Conservation (phyloP, 176 grass and related monocot species). For the Oryza punctata region DNA sequence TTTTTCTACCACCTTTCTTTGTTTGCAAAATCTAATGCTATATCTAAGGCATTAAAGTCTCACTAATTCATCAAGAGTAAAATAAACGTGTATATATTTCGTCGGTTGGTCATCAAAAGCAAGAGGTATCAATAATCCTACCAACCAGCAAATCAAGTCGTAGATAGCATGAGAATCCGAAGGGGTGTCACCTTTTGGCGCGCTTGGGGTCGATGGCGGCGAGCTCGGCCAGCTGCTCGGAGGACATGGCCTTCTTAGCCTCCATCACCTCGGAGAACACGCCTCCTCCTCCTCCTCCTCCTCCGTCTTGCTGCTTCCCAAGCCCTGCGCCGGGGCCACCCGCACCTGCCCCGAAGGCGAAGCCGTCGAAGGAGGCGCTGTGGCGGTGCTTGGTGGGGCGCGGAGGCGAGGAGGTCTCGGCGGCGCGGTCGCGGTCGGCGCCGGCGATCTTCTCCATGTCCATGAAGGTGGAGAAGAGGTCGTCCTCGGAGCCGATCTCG, state of each 20-base stretch:
- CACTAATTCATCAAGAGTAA: not conserved
- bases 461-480: conserved; percentile 98
- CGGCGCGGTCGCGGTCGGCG: conserved; percentile 63
- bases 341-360: conserved; percentile 40
- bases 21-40: conserved; percentile 7
- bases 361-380: conserved; percentile 86
- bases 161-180: not conserved
- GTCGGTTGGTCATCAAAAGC: conserved; percentile 23
- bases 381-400: conserved; percentile 78
- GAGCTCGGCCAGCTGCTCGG: conserved; percentile 78
- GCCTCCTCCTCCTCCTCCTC: too few species aligned
- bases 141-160: conserved; percentile 27
- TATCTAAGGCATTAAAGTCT: not conserved
- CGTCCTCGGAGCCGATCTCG: conserved; percentile 91
- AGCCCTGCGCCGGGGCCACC: not conserved
- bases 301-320: conserved; percentile 34
- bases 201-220: conserved; percentile 84
- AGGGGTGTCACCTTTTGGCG: conserved; percentile 67
- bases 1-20: conserved; percentile 6
- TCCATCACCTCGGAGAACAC: conserved; percentile 68
- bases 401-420: conserved; percentile 63
- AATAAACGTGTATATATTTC: not conserved
- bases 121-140: conserved; percentile 30
- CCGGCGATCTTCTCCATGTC: conserved; percentile 91
- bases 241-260: conserved; percentile 82